These are phyloP conservation scores for Venturia pyrina DNA, from an alignment of 2,329 filamentous ascomycete genomes.

Conservation along the genomic window DNA sequence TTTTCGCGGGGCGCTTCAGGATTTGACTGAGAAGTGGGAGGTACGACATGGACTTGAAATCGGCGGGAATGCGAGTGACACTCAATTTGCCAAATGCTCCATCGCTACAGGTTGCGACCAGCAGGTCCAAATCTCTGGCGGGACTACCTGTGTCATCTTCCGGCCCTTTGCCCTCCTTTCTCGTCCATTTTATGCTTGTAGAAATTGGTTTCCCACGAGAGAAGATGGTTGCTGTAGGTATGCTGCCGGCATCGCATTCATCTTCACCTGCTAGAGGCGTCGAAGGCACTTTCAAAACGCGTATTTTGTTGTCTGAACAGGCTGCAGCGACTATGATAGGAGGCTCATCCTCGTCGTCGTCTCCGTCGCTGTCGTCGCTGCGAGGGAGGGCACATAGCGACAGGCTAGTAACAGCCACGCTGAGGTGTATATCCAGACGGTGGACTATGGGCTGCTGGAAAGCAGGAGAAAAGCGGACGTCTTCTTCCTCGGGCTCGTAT, in stretches of 20 bases:
- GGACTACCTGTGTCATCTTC: conserved; percentile 14
- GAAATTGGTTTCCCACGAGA: conserved; percentile 38
- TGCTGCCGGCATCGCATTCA: conserved; percentile 33
- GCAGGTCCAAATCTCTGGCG: conserved; percentile 24
- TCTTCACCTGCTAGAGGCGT: not conserved
- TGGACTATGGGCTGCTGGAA: not conserved
- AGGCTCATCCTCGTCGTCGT: not conserved
- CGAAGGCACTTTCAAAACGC: conserved; percentile 12
- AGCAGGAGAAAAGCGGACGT: not conserved
- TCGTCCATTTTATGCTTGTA: conserved; percentile 22
- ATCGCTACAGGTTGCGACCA: conserved; percentile 32
- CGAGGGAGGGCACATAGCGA: not conserved
- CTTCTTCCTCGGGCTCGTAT: not conserved
- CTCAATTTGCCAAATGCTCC: conserved; percentile 29
- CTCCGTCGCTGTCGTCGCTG: not conserved
- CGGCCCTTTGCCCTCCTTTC: conserved; percentile 17
- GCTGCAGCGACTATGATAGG: conserved; percentile 4
- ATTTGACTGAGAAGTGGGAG: conserved; percentile 38
- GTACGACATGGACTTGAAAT: conserved; percentile 31
- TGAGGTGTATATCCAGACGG: not conserved
- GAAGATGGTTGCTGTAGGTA: conserved; percentile 34
- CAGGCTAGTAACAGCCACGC: not conserved
- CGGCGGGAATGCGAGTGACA: conserved; percentile 23
- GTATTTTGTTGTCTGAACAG: not conserved
- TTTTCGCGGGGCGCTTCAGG: conserved; percentile 40